Conservation (phyloP, 1,139 yeast genomes). For the Magnusiomyces tetraspermus region DNA sequence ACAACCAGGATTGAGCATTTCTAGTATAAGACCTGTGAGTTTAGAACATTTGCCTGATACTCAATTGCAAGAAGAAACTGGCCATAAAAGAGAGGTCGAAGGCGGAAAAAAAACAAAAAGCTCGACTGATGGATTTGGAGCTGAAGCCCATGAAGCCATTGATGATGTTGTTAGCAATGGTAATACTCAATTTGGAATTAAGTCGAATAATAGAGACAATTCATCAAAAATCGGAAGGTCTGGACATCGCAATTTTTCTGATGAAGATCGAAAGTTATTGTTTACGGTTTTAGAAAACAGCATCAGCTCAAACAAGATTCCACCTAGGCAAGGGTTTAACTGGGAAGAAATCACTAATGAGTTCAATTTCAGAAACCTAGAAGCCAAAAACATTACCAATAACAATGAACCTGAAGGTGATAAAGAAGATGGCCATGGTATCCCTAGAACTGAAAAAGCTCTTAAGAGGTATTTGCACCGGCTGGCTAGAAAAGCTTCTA, state of each 20-base stretch:
- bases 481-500: background rate
- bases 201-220: background rate
- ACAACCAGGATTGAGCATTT: too few relatives aligned
- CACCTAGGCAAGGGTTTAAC: background rate
- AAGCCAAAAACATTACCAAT: background rate
- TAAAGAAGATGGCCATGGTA: background rate
- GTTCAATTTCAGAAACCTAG: background rate
- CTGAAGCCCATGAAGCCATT: too few relatives aligned
- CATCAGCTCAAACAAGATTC: background rate
- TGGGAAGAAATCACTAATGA: slow-evolving; percentile 1
- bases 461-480: background rate
- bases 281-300: background rate
- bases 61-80: too few relatives aligned
- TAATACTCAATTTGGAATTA: too few relatives aligned
- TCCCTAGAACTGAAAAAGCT: background rate
- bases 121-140: too few relatives aligned
- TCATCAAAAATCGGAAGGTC: background rate
- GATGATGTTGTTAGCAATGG: too few relatives aligned
- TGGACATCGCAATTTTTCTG: background rate
- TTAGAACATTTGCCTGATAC: too few relatives aligned
- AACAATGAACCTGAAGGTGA: background rate
- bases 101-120: too few relatives aligned
- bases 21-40: too few relatives aligned
- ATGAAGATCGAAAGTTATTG: slow-evolving; percentile 1
- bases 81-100: too few relatives aligned